Evolutionary conservation across 768 basidiomycete species (phyloP), one percentile per base, ranked within the genome.

Genomic region (Agaricus sinodeliciosus): DNA sequence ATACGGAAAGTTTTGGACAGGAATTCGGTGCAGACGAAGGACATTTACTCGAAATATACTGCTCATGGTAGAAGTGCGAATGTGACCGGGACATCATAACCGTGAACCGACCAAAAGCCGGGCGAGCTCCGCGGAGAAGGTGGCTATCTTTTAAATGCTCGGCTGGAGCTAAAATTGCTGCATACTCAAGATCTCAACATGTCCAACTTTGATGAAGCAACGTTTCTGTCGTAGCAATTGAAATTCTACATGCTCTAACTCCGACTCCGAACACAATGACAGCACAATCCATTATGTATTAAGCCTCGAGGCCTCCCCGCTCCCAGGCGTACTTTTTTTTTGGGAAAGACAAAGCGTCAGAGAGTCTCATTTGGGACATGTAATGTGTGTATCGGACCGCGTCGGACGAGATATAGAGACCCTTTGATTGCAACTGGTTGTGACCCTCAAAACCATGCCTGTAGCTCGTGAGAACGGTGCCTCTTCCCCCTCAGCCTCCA

Each of bases 401-500:
- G 44, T 52, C 51, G 51, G 51, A 52, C 43, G 35, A 35, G 44
- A 39, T 46, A 45, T 47, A 41, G 26, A 45, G 44, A 53, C 44
- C 51, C 52, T 54, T 47, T 41, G 52, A 41, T 54, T 47, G 52
- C 40, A 46, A 44, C 28, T 35, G 31, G 43, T 43, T 16, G 50
- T 51, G 50, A 51, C 49, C 49, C 41, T 49, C 48, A 50, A 31
- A 9, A 46, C 45, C 46, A 26, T 48, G n/a, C 9, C 46, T 26
- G 46, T 28, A 34, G 52, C 52, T 54, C 52, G 52, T 54, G 52
- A 54, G 52, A 54, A 54, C 52, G 19, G 40, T 44, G 43, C 27
- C 50, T 44, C 47, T 48, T 54, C 52, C 45, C 39, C 51, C 43
- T 41, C 52, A 43, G 39, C 52, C 37, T 42, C 34, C 28, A 54